phyloP scores from a whole-genome alignment of 192 early-diverging fungal genomes.

The Tieghemiomyces parasiticus region DNA sequence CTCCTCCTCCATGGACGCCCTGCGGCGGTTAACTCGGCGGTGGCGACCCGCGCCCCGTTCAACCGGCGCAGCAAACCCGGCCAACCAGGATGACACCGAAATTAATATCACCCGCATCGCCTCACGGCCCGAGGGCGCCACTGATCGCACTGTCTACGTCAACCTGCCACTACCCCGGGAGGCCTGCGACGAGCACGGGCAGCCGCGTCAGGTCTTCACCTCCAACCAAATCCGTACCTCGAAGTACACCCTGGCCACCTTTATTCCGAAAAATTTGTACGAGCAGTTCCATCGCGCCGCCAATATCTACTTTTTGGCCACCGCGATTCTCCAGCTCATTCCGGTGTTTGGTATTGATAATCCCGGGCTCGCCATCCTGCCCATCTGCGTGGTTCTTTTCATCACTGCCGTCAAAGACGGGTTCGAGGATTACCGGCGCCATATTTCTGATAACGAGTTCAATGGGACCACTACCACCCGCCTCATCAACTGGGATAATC shows the following conservation, averaged over 20 bases:
- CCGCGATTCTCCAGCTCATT: conserved; percentile 48
- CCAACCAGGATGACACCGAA: no score
- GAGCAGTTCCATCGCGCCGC: conserved; percentile 77
- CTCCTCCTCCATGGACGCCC: no score
- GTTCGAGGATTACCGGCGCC: conserved; percentile 77
- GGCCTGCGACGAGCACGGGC: conserved; percentile 35
- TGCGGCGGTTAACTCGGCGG: no score
- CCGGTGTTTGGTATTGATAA: conserved; percentile 66
- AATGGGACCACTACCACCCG: conserved; percentile 53
- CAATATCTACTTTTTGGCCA: conserved; percentile 76
- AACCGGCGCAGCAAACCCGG: no score
- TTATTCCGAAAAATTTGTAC: conserved; percentile 83
- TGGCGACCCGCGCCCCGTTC: no score
- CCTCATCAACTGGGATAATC: conserved; percentile 43
- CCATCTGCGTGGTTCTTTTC: conserved; percentile 65
- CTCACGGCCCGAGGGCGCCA: conserved; percentile 5
- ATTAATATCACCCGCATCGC: conserved; percentile 6
- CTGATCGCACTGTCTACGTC: conserved; percentile 33
- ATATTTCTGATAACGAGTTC: conserved; percentile 66
- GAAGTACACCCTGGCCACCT: conserved; percentile 77
- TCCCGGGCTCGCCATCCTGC: conserved; percentile 62
- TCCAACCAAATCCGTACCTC: conserved; percentile 77
- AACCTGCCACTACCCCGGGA: conserved; percentile 43
- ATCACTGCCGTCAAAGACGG: conserved; percentile 78
- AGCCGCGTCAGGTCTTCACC: conserved; percentile 35